A percentile compares a stretch with the other conserved stretches of the same genome.
Conservation (phyloP, 441 rosid species). For the Gossypium lobatum region DNA sequence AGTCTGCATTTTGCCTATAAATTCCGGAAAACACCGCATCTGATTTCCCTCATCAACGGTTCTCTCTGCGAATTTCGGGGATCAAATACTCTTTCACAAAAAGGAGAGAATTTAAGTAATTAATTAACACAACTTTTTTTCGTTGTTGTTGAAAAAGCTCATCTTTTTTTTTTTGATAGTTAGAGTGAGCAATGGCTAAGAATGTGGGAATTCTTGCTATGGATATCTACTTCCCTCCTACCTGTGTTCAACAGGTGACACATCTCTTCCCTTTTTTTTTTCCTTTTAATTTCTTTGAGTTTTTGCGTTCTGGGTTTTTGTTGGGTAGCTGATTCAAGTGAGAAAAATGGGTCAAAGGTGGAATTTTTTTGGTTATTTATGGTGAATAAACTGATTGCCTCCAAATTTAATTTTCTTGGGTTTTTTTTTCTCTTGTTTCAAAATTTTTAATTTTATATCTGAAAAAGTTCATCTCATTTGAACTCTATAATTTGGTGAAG, state of each 20-base stretch:
- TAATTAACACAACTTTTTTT: background rate
- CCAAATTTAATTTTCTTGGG: background rate
- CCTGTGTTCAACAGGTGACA: constrained; percentile 79
- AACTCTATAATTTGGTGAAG: background rate
- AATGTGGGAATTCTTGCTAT: constrained; percentile 89
- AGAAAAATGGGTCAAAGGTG: background rate
- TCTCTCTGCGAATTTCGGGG: constrained; percentile 17
- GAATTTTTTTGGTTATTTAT: background rate
- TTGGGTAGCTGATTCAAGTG: background rate
- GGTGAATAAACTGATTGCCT: background rate
- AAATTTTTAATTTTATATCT: background rate
- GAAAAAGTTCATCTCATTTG: background rate
- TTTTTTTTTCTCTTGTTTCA: background rate
- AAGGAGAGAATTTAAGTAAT: too few species aligned
- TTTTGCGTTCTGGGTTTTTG: background rate
- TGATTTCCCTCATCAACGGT: background rate
- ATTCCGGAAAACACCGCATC: background rate
- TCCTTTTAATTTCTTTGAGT: background rate
- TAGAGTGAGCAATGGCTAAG: constrained; percentile 54
- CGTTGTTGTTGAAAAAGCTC: background rate
- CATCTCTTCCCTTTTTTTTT: background rate
- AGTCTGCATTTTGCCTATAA: constrained; percentile 28
- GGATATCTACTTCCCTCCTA: constrained; percentile 93
- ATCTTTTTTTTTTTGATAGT: background rate
- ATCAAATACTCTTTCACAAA: background rate